Evolutionary conservation across 345 rosid species (phyloP).

Genomic region (Nasturtium officinale): DNA sequence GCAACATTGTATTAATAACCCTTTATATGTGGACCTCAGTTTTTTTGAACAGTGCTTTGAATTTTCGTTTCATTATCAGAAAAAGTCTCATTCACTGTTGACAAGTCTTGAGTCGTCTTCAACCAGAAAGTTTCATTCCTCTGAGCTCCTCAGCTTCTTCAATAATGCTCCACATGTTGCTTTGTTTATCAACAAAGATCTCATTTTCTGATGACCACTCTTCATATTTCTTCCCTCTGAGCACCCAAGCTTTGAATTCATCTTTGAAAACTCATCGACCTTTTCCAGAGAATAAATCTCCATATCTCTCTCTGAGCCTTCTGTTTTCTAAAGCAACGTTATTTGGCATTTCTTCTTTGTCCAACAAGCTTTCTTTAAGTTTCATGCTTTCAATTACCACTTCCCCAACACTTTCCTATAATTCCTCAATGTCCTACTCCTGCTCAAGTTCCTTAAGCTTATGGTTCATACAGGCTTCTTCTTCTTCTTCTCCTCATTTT

Average conservation of each 20-base stretch:
- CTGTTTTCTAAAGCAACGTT: constrained; percentile 57
- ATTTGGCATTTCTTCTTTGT: constrained; percentile 72
- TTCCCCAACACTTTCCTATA: constrained; percentile 68
- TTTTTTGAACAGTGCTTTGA: background rate
- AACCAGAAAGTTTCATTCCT: constrained; percentile 9
- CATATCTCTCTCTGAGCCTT: constrained; percentile 59
- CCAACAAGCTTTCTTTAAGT: constrained; percentile 61
- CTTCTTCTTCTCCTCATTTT: constrained; percentile 26
- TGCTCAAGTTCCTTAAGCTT: constrained; percentile 64
- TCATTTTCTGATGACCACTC: too few species aligned
- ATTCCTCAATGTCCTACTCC: constrained; percentile 51
- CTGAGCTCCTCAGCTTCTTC: constrained; percentile 39
- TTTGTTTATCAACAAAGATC: too few species aligned
- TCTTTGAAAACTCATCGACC: too few species aligned
- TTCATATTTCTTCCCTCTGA: too few species aligned
- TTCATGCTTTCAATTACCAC: constrained; percentile 59
- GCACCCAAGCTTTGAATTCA: too few species aligned
- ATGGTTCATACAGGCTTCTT: constrained; percentile 50
- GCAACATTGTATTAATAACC: too few species aligned
- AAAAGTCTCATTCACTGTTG: constrained; percentile 10
- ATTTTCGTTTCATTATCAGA: background rate
- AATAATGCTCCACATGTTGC: constrained; percentile 18
- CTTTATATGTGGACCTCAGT: too few species aligned
- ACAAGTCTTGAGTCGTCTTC: background rate
- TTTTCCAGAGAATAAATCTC: constrained; percentile 48